Conservation (phyloP, 805 yeast genomes). For the Saccharomycodes ludwigii region DNA sequence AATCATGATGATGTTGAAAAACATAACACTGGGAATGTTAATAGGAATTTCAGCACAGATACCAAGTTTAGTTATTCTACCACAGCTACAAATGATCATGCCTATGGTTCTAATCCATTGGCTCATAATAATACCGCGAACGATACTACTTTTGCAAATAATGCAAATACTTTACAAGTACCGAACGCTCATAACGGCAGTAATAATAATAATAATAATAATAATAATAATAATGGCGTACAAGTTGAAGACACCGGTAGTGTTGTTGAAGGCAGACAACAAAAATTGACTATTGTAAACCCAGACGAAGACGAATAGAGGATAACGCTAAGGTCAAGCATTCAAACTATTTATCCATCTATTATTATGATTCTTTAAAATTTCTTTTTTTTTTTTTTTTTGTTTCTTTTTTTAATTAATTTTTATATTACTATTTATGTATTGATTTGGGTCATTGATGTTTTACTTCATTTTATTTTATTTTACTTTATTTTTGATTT, state of each 20-base stretch:
- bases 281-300: slow-evolving; percentile 1
- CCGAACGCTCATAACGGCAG: neutral
- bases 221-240: neutral
- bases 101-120: neutral
- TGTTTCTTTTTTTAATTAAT: too few species aligned
- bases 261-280: neutral
- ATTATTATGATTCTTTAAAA: too few species aligned
- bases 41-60: neutral
- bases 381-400: too few species aligned
- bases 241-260: slow-evolving; percentile 11
- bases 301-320: too few species aligned
- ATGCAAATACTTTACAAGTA: neutral
- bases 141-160: neutral
- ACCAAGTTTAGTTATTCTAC: neutral
- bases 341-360: too few species aligned
- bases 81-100: neutral
- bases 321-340: too few species aligned
- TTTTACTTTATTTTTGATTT: too few species aligned
- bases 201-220: neutral
- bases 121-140: neutral
- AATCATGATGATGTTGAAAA: too few species aligned
- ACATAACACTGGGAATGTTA: too few species aligned
- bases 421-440: too few species aligned
- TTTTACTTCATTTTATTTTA: too few species aligned
- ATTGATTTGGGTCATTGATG: too few species aligned